These are phyloP conservation scores for Suillus spraguei DNA, from an alignment of 768 basidiomycete genomes.

Conservation along the genomic window DNA sequence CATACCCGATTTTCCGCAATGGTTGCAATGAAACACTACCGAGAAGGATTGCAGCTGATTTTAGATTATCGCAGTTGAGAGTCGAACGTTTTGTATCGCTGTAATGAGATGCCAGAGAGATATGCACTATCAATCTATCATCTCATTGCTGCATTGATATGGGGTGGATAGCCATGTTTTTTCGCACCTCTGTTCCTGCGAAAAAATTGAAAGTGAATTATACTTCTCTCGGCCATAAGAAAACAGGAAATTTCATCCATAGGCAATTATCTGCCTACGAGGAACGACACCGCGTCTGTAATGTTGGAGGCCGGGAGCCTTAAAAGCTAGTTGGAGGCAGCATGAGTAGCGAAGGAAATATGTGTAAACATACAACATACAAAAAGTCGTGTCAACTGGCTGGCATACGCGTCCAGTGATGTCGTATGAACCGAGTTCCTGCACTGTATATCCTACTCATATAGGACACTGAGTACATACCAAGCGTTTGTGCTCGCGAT, in stretches of 20 bases:
- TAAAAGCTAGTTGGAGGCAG: neutral
- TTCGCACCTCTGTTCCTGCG: neutral
- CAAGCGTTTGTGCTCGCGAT: neutral
- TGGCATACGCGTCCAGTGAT: constrained; percentile 17
- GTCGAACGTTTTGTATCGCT: neutral
- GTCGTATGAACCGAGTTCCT: constrained; percentile 20
- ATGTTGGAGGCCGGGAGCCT: no score
- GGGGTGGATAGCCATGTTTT: neutral
- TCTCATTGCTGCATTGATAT: neutral
- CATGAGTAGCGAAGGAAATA: neutral
- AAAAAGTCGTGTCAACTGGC: constrained; percentile 19
- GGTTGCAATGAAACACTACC: no score
- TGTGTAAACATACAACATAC: constrained; percentile 17
- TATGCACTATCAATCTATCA: neutral
- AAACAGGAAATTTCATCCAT: neutral
- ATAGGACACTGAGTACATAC: neutral
- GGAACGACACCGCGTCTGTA: constrained; percentile 31
- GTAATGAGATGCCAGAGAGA: neutral
- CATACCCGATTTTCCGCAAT: constrained; percentile 33
- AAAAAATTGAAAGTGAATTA: neutral
- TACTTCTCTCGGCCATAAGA: neutral
- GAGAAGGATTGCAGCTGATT: neutral
- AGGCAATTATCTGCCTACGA: constrained; percentile 23
- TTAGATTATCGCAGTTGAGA: neutral
- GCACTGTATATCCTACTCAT: constrained; percentile 12